A percentile compares a stretch with the other conserved stretches of the same genome.
Conservation (phyloP, 192 early-diverging fungal genomes). For the Entophlyctis luteolus region DNA sequence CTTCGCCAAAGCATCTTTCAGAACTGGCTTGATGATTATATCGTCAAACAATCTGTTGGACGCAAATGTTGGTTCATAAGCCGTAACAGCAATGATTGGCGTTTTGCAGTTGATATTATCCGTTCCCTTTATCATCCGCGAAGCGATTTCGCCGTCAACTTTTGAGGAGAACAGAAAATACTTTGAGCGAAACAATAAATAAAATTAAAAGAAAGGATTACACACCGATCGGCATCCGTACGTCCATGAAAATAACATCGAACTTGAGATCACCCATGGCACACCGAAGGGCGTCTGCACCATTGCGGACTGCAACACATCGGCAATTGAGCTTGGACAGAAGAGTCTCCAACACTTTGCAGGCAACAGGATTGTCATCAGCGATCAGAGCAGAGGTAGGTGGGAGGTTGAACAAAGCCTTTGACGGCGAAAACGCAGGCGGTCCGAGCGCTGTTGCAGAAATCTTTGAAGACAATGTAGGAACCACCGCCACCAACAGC, state of each 20-base stretch:
- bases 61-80: slow-evolving; percentile 60
- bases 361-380: slow-evolving; percentile 87
- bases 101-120: slow-evolving; percentile 81
- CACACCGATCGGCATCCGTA: slow-evolving; percentile 85
- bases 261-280: slow-evolving; percentile 85
- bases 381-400: slow-evolving; percentile 65
- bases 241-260: slow-evolving; percentile 92
- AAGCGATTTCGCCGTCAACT: slow-evolving; percentile 86
- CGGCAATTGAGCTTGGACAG: slow-evolving; percentile 68
- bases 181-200: not conserved
- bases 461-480: not conserved
- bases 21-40: slow-evolving; percentile 70
- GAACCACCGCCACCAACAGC: not conserved
- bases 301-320: slow-evolving; percentile 82
- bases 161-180: slow-evolving; percentile 1
- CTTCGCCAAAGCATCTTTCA: slow-evolving; percentile 49
- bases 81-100: slow-evolving; percentile 73
- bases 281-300: slow-evolving; percentile 84
- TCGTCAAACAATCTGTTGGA: slow-evolving; percentile 59
- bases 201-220: not conserved
- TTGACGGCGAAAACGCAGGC: not conserved
- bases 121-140: slow-evolving; percentile 92
- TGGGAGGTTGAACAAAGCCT: not conserved
- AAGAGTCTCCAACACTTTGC: slow-evolving; percentile 88
- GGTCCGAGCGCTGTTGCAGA: not conserved